Evolutionary conservation across 306 rosid genomes (phyloP).

Genomic region (Sphenostylis stenocarpa): DNA sequence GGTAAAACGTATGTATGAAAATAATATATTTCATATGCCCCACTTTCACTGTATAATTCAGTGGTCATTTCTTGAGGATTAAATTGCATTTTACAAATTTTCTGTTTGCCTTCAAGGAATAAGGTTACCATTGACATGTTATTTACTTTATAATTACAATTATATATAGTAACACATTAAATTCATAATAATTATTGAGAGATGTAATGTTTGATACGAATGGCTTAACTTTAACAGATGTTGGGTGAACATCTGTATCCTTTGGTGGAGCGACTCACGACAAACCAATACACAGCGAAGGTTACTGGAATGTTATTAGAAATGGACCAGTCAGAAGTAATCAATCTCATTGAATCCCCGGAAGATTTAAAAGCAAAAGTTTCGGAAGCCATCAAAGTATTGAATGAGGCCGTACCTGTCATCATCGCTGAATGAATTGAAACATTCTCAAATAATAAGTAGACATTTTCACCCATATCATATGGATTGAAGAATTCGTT

Average conservation of each 20-base stretch:
- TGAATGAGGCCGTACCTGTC: conserved; percentile 57
- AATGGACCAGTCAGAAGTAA: conserved; percentile 95
- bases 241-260: conserved; percentile 90
- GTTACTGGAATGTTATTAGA: conserved; percentile 93
- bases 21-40: too few relatives aligned
- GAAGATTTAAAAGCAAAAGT: conserved; percentile 80
- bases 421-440: too few relatives aligned
- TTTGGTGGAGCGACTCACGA: conserved; percentile 68
- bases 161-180: too few relatives aligned
- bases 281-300: conserved; percentile 56
- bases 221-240: conserved; percentile 51
- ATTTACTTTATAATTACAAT: neutral
- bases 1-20: too few relatives aligned
- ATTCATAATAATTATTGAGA: too few relatives aligned
- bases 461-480: conserved; percentile 12
- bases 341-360: conserved; percentile 89
- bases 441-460: too few relatives aligned
- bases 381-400: conserved; percentile 86
- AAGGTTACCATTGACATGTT: neutral
- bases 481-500: too few relatives aligned
- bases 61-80: neutral
- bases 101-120: neutral
- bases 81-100: neutral
- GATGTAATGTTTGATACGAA: too few relatives aligned
- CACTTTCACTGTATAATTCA: too few relatives aligned